phyloP scores from a whole-genome alignment of 371 early-diverging fungal species.

The Mucor racemosus region DNA sequence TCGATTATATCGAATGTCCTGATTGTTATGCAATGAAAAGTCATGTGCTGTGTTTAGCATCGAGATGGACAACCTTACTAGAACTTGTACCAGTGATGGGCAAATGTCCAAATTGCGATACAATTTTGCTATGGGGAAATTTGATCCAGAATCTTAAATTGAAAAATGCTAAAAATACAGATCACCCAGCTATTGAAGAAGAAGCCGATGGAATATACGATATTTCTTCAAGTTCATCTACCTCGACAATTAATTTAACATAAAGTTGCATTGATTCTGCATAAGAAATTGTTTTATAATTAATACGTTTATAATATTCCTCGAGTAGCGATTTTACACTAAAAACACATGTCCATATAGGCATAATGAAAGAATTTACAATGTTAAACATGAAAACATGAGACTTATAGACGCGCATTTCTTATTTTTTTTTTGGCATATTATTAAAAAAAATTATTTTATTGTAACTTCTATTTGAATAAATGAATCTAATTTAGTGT shows the following conservation, averaged over 20 bases:
- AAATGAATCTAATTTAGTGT: too few relatives aligned
- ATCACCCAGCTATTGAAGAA: not conserved
- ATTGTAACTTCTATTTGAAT: too few relatives aligned
- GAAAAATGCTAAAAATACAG: not conserved
- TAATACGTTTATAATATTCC: too few relatives aligned
- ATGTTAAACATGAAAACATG: too few relatives aligned
- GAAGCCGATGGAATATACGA: not conserved
- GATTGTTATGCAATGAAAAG: slow-evolving; percentile 10
- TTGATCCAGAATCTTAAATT: slow-evolving; percentile 12
- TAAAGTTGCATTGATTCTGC: not conserved
- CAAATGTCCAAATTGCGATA: slow-evolving; percentile 18
- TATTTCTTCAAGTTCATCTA: not conserved
- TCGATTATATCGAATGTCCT: slow-evolving; percentile 17
- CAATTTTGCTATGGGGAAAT: slow-evolving; percentile 22
- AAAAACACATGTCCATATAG: too few relatives aligned
- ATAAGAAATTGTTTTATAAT: too few relatives aligned
- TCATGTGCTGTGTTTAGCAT: slow-evolving; percentile 19
- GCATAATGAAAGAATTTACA: too few relatives aligned
- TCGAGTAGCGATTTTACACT: too few relatives aligned
- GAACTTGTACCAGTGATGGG: slow-evolving; percentile 23
- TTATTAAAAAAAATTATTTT: too few relatives aligned
- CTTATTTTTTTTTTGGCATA: too few relatives aligned
- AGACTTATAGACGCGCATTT: too few relatives aligned
- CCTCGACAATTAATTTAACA: not conserved
- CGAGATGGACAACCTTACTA: slow-evolving; percentile 1